Evolutionary conservation across 2,329 filamentous ascomycete species (phyloP).

Genomic region (Clonostachys solani): DNA sequence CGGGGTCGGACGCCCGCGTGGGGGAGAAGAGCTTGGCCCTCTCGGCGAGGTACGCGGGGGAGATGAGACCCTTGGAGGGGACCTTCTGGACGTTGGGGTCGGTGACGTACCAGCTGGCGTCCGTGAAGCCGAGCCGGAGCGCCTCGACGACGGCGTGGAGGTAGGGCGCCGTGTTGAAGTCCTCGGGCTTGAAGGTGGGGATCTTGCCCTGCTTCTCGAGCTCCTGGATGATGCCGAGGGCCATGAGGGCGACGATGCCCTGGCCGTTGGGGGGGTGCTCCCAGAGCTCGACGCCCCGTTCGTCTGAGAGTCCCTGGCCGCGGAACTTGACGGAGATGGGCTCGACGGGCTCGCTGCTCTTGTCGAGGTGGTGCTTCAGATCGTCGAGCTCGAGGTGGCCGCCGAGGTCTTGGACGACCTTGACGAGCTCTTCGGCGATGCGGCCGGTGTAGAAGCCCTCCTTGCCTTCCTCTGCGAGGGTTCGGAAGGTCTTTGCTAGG

Average conservation of each 20-base stretch:
- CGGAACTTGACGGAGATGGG: slow-evolving; percentile 79
- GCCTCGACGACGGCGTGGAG: slow-evolving; percentile 86
- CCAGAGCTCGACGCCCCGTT: slow-evolving; percentile 74
- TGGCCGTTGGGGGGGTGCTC: slow-evolving; percentile 97
- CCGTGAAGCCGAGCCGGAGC: slow-evolving; percentile 84
- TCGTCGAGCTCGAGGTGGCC: slow-evolving; percentile 78
- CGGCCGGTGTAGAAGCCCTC: slow-evolving; percentile 86
- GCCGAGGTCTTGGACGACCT: slow-evolving; percentile 71
- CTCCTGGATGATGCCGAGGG: slow-evolving; percentile 85
- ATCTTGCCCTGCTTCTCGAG: slow-evolving; percentile 75
- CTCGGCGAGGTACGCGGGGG: slow-evolving; percentile 67
- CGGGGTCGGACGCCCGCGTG: slow-evolving; percentile 51
- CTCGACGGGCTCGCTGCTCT: slow-evolving; percentile 72
- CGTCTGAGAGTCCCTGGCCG: slow-evolving; percentile 46
- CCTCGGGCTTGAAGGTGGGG: slow-evolving; percentile 59
- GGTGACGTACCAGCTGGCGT: slow-evolving; percentile 85
- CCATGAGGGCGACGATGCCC: slow-evolving; percentile 92
- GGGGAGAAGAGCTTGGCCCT: slow-evolving; percentile 57
- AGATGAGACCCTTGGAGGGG: slow-evolving; percentile 66
- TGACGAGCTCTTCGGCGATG: slow-evolving; percentile 76
- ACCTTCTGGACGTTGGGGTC: slow-evolving; percentile 72
- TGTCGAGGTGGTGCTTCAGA: slow-evolving; percentile 66
- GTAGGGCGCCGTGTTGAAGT: slow-evolving; percentile 80
- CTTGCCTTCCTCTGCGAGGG: slow-evolving; percentile 76
- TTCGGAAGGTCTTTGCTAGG: slow-evolving; percentile 75